These are phyloP conservation scores for Alloteropsis semialata DNA, from an alignment of 176 grass and related monocot genomes.

Conservation along the genomic window DNA sequence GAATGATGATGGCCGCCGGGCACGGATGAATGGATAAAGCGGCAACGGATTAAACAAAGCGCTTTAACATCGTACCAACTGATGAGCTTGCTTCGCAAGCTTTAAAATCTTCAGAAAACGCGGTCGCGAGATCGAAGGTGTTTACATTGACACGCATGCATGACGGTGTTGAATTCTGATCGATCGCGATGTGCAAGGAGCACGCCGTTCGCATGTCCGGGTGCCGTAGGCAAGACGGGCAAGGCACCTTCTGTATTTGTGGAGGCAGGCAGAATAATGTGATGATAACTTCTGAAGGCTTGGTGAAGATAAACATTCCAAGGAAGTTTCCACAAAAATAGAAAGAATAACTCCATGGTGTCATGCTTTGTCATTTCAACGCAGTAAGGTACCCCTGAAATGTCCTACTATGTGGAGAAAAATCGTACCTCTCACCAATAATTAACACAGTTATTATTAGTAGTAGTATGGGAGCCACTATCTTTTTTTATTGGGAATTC, in stretches of 20 bases:
- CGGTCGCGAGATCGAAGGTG: neutral
- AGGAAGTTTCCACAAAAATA: neutral
- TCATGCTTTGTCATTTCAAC: neutral
- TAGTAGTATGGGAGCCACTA: neutral
- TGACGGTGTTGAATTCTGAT: neutral
- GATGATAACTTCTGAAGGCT: neutral
- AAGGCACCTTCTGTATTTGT: conserved; percentile 22
- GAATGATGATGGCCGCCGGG: conserved; percentile 6
- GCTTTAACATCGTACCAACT: too few species aligned
- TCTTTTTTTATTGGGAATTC: neutral
- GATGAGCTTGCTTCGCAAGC: neutral
- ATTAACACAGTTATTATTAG: neutral
- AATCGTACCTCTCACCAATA: neutral
- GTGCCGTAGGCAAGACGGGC: conserved; percentile 15
- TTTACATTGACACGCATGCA: neutral
- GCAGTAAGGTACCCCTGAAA: neutral
- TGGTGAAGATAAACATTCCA: neutral
- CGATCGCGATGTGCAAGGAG: neutral
- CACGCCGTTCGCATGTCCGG: conserved; percentile 28
- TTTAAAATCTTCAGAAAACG: neutral
- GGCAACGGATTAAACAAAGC: neutral
- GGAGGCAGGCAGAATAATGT: conserved; percentile 5
- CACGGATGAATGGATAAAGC: neutral
- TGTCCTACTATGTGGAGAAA: neutral
- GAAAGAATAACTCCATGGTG: neutral